These are phyloP conservation scores for Vitis rupestris DNA, from an alignment of 164 flowering plant species.

Conservation along the genomic window DNA sequence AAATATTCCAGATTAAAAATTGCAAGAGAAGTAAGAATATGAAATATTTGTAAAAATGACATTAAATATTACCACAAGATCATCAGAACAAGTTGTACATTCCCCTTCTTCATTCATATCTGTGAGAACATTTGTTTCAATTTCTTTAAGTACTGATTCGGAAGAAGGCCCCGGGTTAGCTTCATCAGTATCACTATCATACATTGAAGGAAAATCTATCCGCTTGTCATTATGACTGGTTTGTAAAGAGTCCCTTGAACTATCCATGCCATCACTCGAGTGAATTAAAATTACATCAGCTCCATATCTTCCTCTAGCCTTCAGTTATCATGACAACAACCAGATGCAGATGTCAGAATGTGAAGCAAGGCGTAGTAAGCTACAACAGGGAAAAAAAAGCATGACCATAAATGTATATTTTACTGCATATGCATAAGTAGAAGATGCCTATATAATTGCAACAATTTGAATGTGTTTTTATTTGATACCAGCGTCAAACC, in stretches of 20 bases:
- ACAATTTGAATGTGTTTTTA: neutral
- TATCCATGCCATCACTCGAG: slow-evolving; percentile 18
- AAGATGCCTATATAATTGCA: neutral
- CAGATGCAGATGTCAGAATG: slow-evolving; percentile 13
- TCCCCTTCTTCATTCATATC: slow-evolving; percentile 12
- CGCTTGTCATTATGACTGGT: slow-evolving; percentile 15
- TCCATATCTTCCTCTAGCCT: slow-evolving; percentile 27
- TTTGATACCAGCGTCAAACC: neutral
- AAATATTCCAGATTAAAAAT: slow-evolving; percentile 3
- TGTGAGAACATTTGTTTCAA: neutral
- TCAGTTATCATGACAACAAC: slow-evolving; percentile 15
- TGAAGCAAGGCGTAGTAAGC: neutral
- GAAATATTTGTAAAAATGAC: slow-evolving; percentile 1
- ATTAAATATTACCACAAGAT: slow-evolving; percentile 14
- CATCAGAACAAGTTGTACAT: slow-evolving; percentile 13
- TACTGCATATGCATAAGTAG: neutral
- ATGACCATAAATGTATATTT: neutral
- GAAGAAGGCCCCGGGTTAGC: slow-evolving; percentile 18
- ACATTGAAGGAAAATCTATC: slow-evolving; percentile 7
- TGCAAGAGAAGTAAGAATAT: neutral
- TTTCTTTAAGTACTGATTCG: slow-evolving; percentile 12
- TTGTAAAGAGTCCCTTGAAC: slow-evolving; percentile 12
- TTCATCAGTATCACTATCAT: slow-evolving; percentile 12
- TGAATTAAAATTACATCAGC: slow-evolving; percentile 17
- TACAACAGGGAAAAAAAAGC: neutral